Conservation (phyloP, 140 eudicot species). For the Bidens hawaiensis region DNA sequence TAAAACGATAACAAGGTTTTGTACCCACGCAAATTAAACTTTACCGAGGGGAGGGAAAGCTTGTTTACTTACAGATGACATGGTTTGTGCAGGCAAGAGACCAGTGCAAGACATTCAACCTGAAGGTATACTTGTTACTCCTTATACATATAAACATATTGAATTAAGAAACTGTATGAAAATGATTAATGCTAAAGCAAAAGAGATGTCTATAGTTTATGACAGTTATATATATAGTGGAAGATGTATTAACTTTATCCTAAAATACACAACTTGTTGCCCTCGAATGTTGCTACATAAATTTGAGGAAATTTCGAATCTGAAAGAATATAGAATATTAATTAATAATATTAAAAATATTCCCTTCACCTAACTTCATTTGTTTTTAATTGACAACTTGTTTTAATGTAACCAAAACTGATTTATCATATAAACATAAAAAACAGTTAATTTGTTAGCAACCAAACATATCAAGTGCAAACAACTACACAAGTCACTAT, state of each 20-base stretch:
- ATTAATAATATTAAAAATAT: too few species aligned
- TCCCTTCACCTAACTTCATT: too few species aligned
- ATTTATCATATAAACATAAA: too few species aligned
- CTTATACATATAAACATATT: slow-evolving; percentile 4
- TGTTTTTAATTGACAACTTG: too few species aligned
- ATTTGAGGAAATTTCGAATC: neutral
- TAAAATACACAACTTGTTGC: neutral
- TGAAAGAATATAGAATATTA: neutral
- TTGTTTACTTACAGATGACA: slow-evolving; percentile 2
- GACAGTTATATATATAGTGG: too few species aligned
- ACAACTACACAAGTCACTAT: too few species aligned
- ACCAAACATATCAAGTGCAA: too few species aligned
- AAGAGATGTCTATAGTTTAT: slow-evolving; percentile 3
- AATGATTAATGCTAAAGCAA: slow-evolving; percentile 10
- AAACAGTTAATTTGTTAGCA: too few species aligned
- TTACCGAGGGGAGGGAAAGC: too few species aligned
- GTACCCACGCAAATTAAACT: too few species aligned
- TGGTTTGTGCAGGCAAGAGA: slow-evolving; percentile 56
- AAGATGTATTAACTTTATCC: slow-evolving; percentile 17
- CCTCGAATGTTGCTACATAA: slow-evolving; percentile 1
- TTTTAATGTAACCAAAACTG: too few species aligned
- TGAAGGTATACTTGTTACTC: slow-evolving; percentile 49
- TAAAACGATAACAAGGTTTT: too few species aligned
- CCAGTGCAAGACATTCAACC: slow-evolving; percentile 48
- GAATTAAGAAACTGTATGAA: slow-evolving; percentile 8